Percentiles rank a stretch among this genome's conserved stretches.
Conservation (phyloP, 148 eudicot species). For the Mesembryanthemum crystallinum region DNA sequence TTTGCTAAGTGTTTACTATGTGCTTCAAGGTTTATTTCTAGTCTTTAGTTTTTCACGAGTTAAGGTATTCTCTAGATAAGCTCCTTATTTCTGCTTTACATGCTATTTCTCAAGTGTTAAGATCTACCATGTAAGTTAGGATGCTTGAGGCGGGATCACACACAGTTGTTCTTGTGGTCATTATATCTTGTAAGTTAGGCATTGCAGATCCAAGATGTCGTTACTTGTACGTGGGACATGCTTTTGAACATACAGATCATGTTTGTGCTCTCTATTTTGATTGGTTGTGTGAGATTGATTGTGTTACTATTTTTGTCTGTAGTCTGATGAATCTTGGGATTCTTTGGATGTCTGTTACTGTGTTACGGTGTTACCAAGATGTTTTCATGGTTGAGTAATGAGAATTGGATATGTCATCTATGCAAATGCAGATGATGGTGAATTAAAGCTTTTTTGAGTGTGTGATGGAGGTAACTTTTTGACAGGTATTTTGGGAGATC, state of each 20-base stretch:
- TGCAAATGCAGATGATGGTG: background rate
- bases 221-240: background rate
- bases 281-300: background rate
- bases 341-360: background rate
- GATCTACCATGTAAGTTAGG: background rate
- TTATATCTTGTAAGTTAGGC: background rate
- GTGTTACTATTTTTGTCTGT: background rate
- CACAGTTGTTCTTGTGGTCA: too few species aligned
- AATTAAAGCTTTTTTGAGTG: constrained; percentile 8
- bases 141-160: too few species aligned
- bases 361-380: background rate
- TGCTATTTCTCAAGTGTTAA: background rate
- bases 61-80: background rate
- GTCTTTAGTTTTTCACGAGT: background rate
- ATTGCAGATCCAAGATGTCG: background rate
- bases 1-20: background rate
- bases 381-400: background rate
- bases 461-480: constrained; percentile 18
- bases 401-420: background rate
- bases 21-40: background rate
- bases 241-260: background rate
- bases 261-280: background rate
- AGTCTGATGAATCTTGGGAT: background rate
- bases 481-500: constrained; percentile 91
- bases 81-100: background rate